Conservation (phyloP, 148 eudicot species). For the Limonium bicolor region DNA sequence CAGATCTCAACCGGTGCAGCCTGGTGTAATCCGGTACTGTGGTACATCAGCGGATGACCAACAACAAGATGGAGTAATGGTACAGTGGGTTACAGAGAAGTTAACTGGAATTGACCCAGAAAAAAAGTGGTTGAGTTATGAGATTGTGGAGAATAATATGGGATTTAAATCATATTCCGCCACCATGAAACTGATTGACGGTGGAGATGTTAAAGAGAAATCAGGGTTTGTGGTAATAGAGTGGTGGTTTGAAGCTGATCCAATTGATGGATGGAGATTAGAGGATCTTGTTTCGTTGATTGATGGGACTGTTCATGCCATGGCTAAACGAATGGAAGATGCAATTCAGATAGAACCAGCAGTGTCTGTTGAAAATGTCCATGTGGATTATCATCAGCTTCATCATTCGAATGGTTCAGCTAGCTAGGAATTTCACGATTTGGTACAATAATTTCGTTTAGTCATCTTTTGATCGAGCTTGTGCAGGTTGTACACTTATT, state of each 20-base stretch:
- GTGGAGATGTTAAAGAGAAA: too few species aligned
- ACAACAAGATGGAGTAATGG: conserved; percentile 32
- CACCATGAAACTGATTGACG: conserved; percentile 11
- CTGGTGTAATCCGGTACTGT: conserved; percentile 37
- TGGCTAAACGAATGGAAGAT: conserved; percentile 15
- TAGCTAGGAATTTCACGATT: too few species aligned
- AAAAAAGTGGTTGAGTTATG: conserved; percentile 16
- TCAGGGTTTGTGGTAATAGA: conserved; percentile 18
- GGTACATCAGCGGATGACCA: conserved; percentile 4
- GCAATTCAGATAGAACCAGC: too few species aligned
- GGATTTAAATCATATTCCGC: conserved; percentile 20
- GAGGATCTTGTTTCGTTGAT: conserved; percentile 9
- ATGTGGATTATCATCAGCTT: too few species aligned
- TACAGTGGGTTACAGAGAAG: conserved; percentile 18
- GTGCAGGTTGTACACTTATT: too few species aligned
- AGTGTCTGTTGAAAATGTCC: too few species aligned
- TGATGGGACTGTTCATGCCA: conserved; percentile 5
- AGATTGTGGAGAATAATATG: conserved; percentile 16
- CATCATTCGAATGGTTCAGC: too few species aligned
- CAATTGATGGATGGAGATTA: conserved; percentile 14
- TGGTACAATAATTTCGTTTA: too few species aligned
- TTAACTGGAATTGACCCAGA: neutral
- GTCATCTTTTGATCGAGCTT: too few species aligned
- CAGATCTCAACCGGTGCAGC: conserved; percentile 20
- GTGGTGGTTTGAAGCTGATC: conserved; percentile 32